Evolutionary conservation across 257 asterid species (phyloP), one percentile per base, ranked within the genome.

Genomic region (Penstemon barbatus): DNA sequence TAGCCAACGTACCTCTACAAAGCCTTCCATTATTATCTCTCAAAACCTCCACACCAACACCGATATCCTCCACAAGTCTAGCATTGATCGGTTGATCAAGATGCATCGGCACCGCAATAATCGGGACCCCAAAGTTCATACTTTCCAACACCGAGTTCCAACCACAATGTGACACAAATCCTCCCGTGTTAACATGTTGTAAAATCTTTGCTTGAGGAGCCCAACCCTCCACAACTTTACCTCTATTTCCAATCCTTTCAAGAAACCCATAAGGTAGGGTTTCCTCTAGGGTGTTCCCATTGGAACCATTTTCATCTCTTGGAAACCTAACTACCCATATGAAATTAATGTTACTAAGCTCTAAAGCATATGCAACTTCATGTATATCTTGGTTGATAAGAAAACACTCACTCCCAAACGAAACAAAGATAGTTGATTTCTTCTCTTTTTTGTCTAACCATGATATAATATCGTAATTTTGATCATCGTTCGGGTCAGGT

Each of bases 271-370:
- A 37, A 12, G 88, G 85, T 46, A 83, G 48, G 37, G 62, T 63
- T 18, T 69, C 62, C 70, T 63, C 71, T 8, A 41, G 18, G 5
- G 1, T 39, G 7, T 57, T 44, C n/a, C 71, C 75, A n/a, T 49
- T 46, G 6, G 8, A 9, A 38, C 71, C 66, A 10, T 53, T 49
- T 39, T 42, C 62, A 0, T 56, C 63, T 6, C 72, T 74, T 0
- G 77, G 81, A 66, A 84, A 84, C 81, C 86, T 67, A 8, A 71
- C 62, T 5, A 79, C 87, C 89, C 89, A 84, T 12, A 84, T 57
- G 68, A 84, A 84, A 44, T 83, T 78, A 8, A 75, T 65, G 0
- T 39, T 54, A 65, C 79, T 75, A 3, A 73, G 65, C 70, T 74
- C 81, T 19, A 84, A 51, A n/a, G 84, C 89, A 6, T 18, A 53